Percentiles rank a stretch among this genome's conserved stretches.
Conservation (phyloP, 371 early-diverging fungal species). For the Mucor velutinosus region DNA sequence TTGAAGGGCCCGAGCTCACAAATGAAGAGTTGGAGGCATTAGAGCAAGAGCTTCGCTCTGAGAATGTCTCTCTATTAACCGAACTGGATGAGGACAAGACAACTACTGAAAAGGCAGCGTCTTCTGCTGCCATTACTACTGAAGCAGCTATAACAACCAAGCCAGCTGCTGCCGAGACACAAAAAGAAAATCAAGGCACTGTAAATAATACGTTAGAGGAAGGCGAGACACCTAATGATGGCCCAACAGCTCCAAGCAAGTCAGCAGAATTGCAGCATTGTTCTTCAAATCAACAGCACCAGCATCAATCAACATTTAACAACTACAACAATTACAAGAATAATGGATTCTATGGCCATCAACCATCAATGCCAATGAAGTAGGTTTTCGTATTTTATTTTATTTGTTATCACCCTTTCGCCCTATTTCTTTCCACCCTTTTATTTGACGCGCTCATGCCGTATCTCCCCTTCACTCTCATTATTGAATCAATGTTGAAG, state of each 20-base stretch:
- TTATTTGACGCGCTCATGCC: not conserved
- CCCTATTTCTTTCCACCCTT: not conserved
- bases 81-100: not conserved
- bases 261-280: not conserved
- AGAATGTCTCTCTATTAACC: not conserved
- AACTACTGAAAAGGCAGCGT: not conserved
- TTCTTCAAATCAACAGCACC: not conserved
- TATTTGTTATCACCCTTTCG: not conserved
- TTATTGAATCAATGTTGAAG: not conserved
- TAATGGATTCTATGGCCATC: not conserved
- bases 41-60: constrained; percentile 8
- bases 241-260: not conserved
- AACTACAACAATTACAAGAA: constrained; percentile 1
- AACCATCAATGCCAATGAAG: constrained; percentile 19
- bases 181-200: not conserved
- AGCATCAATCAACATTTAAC: constrained; percentile 2
- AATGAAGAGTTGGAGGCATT: constrained; percentile 19
- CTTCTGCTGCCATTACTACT: not conserved
- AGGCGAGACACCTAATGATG: not conserved
- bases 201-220: not conserved
- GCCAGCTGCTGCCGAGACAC: not conserved
- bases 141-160: constrained; percentile 1
- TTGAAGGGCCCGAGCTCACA: constrained; percentile 10
- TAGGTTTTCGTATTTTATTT: constrained; percentile 12
- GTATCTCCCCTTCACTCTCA: too few species aligned